A percentile compares a stretch with the other conserved stretches of the same genome.
Evolutionary conservation across 2,329 filamentous ascomycete genomes (phyloP).

Genomic region (Dactylellina cionopaga): DNA sequence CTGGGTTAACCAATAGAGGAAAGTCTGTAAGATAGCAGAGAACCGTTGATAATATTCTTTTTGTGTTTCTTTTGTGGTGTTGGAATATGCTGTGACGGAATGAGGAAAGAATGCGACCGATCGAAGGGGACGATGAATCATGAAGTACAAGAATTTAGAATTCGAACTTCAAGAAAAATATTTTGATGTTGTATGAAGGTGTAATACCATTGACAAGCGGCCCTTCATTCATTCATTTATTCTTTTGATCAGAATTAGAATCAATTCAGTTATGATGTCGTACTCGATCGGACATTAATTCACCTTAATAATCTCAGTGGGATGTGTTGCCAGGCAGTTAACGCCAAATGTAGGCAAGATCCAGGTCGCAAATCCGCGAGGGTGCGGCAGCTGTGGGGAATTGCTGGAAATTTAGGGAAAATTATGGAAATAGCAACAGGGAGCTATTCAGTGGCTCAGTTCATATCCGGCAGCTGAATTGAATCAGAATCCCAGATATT

Average conservation of each 20-base stretch:
- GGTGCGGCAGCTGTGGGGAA: conserved; percentile 24
- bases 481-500: too few relatives aligned
- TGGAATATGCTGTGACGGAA: conserved; percentile 38
- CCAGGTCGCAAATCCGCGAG: conserved; percentile 32
- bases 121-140: neutral
- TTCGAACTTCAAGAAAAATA: too few relatives aligned
- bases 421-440: neutral
- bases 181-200: too few relatives aligned
- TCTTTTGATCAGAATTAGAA: neutral
- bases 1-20: conserved; percentile 40
- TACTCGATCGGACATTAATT: conserved; percentile 48
- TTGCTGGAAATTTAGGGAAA: neutral
- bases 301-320: conserved; percentile 1
- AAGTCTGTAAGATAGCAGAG: conserved; percentile 35
- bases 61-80: neutral
- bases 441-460: conserved; percentile 7
- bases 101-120: conserved; percentile 32
- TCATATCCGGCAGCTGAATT: conserved; percentile 13
- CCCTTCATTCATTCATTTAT: conserved; percentile 10
- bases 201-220: conserved; percentile 14
- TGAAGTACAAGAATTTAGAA: conserved; percentile 19
- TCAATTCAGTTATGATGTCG: conserved; percentile 17
- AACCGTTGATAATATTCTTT: neutral
- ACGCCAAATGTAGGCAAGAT: conserved; percentile 10
- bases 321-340: conserved; percentile 5